Evolutionary conservation across 163 green algal species (phyloP).

Genomic region (Smithsoniella earleae): DNA sequence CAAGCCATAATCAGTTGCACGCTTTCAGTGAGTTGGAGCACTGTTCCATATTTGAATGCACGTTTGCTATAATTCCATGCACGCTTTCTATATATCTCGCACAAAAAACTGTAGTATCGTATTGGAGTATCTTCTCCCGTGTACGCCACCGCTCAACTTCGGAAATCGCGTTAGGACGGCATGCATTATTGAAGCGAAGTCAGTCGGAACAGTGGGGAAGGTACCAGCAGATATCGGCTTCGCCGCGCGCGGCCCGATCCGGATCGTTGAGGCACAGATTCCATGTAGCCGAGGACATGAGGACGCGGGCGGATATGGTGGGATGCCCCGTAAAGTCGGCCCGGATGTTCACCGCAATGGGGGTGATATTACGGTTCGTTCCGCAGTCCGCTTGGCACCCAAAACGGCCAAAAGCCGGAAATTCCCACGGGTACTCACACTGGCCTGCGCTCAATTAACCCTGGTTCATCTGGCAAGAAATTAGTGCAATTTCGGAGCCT

Average conservation of each 20-base stretch:
- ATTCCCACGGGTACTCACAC: constrained; percentile 67
- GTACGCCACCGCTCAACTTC: no score
- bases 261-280: constrained; percentile 63
- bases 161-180: no score
- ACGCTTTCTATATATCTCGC: not conserved
- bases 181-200: not conserved
- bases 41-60: no score
- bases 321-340: constrained; percentile 58
- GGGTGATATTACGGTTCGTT: constrained; percentile 45
- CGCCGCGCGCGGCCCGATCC: constrained; percentile 38
- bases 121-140: not conserved
- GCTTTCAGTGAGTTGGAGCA: no score
- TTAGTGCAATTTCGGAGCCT: not conserved
- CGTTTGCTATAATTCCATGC: no score
- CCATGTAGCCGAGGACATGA: constrained; percentile 56
- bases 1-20: no score
- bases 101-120: not conserved
- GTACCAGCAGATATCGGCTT: constrained; percentile 57
- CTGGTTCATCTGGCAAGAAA: no score
- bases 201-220: not conserved
- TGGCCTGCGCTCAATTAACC: constrained; percentile 30
- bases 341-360: constrained; percentile 47
- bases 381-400: constrained; percentile 60
- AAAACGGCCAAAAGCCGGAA: constrained; percentile 58
- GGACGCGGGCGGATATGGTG: constrained; percentile 44